Evolutionary conservation across 805 yeast species (phyloP).

Genomic region (Schizosaccharomyces octosporus): DNA sequence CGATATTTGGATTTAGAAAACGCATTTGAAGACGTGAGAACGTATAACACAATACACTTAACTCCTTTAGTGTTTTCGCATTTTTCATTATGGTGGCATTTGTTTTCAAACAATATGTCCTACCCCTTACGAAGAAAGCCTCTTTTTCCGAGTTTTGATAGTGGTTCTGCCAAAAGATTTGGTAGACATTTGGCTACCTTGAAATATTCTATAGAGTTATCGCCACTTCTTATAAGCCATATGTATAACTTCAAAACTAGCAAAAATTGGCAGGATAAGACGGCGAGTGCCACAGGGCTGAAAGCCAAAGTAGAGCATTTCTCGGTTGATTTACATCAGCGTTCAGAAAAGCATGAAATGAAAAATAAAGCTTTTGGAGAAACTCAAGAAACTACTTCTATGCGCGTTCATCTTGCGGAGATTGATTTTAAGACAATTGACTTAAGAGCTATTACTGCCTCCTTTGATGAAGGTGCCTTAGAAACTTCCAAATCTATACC

Average conservation of each 20-base stretch:
- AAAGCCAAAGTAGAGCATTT: conserved; percentile 34
- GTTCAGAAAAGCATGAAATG: conserved; percentile 14
- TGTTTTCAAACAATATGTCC: conserved; percentile 55
- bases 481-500: conserved; percentile 14
- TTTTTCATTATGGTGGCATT: conserved; percentile 66
- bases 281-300: conserved; percentile 34
- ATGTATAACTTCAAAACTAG: conserved; percentile 30
- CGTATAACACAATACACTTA: conserved; percentile 49
- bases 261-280: conserved; percentile 19
- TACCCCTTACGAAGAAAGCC: conserved; percentile 58
- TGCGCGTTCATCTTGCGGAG: conserved; percentile 43
- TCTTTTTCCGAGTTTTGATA: conserved; percentile 25
- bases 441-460: conserved; percentile 37
- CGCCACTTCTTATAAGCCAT: conserved; percentile 55
- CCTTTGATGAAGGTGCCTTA: conserved; percentile 31
- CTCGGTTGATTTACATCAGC: conserved; percentile 42
- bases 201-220: conserved; percentile 49
- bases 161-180: conserved; percentile 33
- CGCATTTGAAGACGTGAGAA: conserved; percentile 3
- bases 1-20: conserved; percentile 5
- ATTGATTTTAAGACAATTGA: conserved; percentile 47
- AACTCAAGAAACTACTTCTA: conserved; percentile 17
- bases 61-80: conserved; percentile 43
- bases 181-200: conserved; percentile 53
- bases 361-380: conserved; percentile 5